Percentiles rank a stretch among this genome's conserved stretches.
Evolutionary conservation across 2,329 filamentous ascomycete species (phyloP).

Genomic region (Helotiales sp.): DNA sequence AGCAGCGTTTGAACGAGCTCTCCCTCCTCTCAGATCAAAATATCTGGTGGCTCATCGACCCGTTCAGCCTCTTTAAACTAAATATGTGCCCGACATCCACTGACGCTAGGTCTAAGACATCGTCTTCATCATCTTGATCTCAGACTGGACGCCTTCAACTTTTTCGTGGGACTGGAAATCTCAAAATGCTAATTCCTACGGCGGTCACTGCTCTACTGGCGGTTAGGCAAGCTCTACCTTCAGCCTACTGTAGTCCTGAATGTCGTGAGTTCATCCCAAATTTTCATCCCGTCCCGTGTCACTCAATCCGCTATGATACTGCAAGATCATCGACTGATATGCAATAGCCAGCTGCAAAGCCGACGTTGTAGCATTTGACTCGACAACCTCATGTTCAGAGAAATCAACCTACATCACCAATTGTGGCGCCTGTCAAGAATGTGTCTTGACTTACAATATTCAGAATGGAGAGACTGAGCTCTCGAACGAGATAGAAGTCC

Average conservation of each 20-base stretch:
- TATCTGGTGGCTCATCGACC: background rate
- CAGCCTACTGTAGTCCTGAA: slow-evolving; percentile 25
- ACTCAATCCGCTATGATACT: background rate
- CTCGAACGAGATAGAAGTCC: slow-evolving; percentile 7
- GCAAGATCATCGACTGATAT: background rate
- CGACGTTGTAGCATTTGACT: slow-evolving; percentile 19
- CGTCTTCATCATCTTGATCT: background rate
- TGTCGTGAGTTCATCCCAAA: slow-evolving; percentile 31
- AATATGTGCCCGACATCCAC: slow-evolving; percentile 20
- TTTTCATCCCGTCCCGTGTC: background rate
- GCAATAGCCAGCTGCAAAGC: slow-evolving; percentile 25
- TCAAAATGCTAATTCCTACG: slow-evolving; percentile 25
- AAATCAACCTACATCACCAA: slow-evolving; percentile 27
- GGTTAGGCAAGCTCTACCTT: slow-evolving; percentile 24
- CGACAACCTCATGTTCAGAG: slow-evolving; percentile 19
- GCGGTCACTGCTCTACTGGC: slow-evolving; percentile 20
- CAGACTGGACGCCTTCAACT: background rate
- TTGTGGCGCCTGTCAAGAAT: slow-evolving; percentile 28
- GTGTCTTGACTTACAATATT: slow-evolving; percentile 24
- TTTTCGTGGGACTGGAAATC: background rate
- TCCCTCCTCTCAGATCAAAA: background rate
- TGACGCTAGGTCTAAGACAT: slow-evolving; percentile 22
- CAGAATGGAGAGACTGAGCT: slow-evolving; percentile 12
- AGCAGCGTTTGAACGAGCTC: background rate
- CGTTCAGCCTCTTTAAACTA: slow-evolving; percentile 23